Conservation (phyloP, 192 early-diverging fungal species). For the Martensiomyces pterosporus region DNA sequence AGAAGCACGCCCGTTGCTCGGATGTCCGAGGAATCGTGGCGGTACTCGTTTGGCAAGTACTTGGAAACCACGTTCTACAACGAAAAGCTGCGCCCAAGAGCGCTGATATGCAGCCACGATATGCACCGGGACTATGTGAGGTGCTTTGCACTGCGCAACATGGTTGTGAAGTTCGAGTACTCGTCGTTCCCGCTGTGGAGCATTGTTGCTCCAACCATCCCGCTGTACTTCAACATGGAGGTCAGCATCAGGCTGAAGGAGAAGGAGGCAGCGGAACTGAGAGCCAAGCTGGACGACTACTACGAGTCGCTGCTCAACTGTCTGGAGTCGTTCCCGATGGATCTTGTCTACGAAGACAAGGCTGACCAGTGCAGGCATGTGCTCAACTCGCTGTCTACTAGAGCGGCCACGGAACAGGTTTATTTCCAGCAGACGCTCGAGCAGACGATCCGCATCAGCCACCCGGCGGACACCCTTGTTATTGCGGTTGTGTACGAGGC, state of each 20-base stretch:
- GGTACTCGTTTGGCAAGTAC: conserved; percentile 97
- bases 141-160: conserved; percentile 73
- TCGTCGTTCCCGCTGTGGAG: conserved; percentile 35
- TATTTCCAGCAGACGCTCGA: conserved; percentile 79
- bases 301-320: conserved; percentile 83
- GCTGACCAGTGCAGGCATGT: conserved; percentile 67
- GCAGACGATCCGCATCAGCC: conserved; percentile 74
- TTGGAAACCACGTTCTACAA: conserved; percentile 90
- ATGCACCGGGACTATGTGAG: conserved; percentile 79
- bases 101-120: conserved; percentile 77
- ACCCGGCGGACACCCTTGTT: conserved; percentile 73
- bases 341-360: conserved; percentile 69
- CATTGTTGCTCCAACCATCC: conserved; percentile 37
- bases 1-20: conserved; percentile 65
- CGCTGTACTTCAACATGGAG: conserved; percentile 50
- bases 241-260: conserved; percentile 66
- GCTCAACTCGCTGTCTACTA: conserved; percentile 63
- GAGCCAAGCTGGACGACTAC: conserved; percentile 68
- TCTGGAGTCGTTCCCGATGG: conserved; percentile 75
- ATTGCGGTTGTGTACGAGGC: conserved; percentile 72
- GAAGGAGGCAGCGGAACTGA: conserved; percentile 66
- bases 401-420: conserved; percentile 73
- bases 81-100: conserved; percentile 56
- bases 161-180: conserved; percentile 77
- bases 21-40: conserved; percentile 85